phyloP scores from a whole-genome alignment of 352 stramenopile species.

The Pythium insidiosum region DNA sequence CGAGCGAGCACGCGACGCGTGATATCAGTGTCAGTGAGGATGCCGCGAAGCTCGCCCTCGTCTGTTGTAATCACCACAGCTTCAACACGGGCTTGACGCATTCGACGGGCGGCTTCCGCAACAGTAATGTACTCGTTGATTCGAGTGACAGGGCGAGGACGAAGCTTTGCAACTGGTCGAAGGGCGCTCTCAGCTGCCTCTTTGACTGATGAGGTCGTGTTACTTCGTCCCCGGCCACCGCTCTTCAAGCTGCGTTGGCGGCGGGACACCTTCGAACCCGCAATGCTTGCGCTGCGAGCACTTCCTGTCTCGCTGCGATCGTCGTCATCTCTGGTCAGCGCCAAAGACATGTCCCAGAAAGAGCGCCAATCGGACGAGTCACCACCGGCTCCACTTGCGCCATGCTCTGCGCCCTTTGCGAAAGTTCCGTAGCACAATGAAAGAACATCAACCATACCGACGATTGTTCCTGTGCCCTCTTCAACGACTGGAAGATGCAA shows the following conservation, averaged over 20 bases:
- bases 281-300: slow-evolving; percentile 47
- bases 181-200: slow-evolving; percentile 60
- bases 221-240: slow-evolving; percentile 21
- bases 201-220: slow-evolving; percentile 37
- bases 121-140: slow-evolving; percentile 87
- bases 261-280: slow-evolving; percentile 36
- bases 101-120: slow-evolving; percentile 67
- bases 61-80: slow-evolving; percentile 83
- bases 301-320: slow-evolving; percentile 53
- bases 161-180: slow-evolving; percentile 71
- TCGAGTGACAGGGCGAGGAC: slow-evolving; percentile 67
- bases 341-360: slow-evolving; percentile 87
- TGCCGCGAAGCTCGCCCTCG: slow-evolving; percentile 72
- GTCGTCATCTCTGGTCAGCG: slow-evolving; percentile 61
- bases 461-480: slow-evolving; percentile 49
- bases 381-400: slow-evolving; percentile 31
- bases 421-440: slow-evolving; percentile 87
- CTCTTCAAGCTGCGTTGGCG: slow-evolving; percentile 9
- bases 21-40: slow-evolving; percentile 84
- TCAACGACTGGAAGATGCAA: slow-evolving; percentile 96
- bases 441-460: slow-evolving; percentile 82
- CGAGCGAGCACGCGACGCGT: slow-evolving; percentile 73
- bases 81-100: slow-evolving; percentile 77
- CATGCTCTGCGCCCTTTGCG: slow-evolving; percentile 44
- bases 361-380: slow-evolving; percentile 75